Base-by-base conservation (phyloP, 2,329 filamentous ascomycete genomes). In the Pseudogymnoascus sp. region DNA sequence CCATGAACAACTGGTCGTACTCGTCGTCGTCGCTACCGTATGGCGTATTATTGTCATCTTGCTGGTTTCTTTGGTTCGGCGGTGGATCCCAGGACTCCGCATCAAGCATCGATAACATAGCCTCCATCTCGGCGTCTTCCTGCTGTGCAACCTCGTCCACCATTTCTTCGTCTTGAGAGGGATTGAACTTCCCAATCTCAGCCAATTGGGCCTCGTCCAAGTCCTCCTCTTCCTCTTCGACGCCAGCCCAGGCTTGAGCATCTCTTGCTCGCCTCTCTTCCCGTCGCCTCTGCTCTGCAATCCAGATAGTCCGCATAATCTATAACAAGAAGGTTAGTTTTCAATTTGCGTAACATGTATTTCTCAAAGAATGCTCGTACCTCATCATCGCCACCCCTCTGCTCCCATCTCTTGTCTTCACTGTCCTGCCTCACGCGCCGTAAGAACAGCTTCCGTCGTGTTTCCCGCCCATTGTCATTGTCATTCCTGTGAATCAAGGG, bases 381-480 rank as follows among this genome's bases (percentile, higher is more conserved):
- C 73, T 84, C 82, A 68, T 87, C 84, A 68, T 88, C 86, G 2
- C 86, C 84, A 26, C 86, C 85, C 67, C 86, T 77, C 61, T 81
- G 77, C 68, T 83, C 79, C 80, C 85, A 88, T 21, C 77, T 76
- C 69, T 77, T 81, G 29, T 89, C 83, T 44, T 88, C 84, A 2
- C 80, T 77, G 42, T 83, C 80, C 69, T 85, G 81, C 64, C 84
- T 79, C 17, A 89, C 85, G 61, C 81, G 88, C 71, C 86, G 84
- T 64, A 93, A 76, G 69, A 93, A 93, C 63, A 88, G 77, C 33
- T 83, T 82, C 56, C 89, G 79, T 64, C 90, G 78, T 62, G 82
- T 79, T 71, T 90, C 86, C 63, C 86, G 83, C 0, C 80, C 79
- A 17, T 83, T 84, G 71, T 91, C 83, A 13, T 67, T 65, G 9